phyloP scores from a whole-genome alignment of 306 rosid species.

The Quercus rubra region DNA sequence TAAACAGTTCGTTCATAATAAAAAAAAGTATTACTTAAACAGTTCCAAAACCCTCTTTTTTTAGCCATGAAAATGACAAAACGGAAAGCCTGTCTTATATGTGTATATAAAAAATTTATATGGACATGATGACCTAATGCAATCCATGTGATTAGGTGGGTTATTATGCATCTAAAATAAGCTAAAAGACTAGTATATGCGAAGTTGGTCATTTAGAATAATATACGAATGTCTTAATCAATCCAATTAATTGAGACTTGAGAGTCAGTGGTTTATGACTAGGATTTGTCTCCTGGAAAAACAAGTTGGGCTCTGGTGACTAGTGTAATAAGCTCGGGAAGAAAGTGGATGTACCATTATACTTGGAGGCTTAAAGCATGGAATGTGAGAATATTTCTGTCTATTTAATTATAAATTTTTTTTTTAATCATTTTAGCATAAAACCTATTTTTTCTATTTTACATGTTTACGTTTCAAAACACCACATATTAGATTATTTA shows the following conservation, averaged over 20 bases:
- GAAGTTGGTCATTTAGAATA: constrained; percentile 12
- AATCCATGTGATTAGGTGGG: constrained; percentile 37
- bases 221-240: constrained; percentile 13
- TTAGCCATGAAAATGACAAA: neutral
- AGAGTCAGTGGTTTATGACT: neutral
- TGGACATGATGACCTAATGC: neutral
- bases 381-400: too few species aligned
- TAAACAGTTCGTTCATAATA: too few species aligned
- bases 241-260: neutral
- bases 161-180: neutral
- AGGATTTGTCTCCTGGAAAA: neutral
- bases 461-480: too few species aligned
- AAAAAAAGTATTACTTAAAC: too few species aligned
- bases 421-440: too few species aligned
- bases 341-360: too few species aligned
- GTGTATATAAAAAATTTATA: neutral
- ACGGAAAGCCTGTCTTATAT: neutral
- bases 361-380: too few species aligned
- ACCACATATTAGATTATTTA: too few species aligned
- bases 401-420: too few species aligned
- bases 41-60: neutral
- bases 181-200: neutral
- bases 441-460: too few species aligned
- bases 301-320: too few species aligned
- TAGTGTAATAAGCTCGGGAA: too few species aligned